A percentile compares a stretch with the other conserved stretches of the same genome.
Evolutionary conservation across 2,329 filamentous ascomycete species (phyloP).

Genomic region (Penicillium sp.): DNA sequence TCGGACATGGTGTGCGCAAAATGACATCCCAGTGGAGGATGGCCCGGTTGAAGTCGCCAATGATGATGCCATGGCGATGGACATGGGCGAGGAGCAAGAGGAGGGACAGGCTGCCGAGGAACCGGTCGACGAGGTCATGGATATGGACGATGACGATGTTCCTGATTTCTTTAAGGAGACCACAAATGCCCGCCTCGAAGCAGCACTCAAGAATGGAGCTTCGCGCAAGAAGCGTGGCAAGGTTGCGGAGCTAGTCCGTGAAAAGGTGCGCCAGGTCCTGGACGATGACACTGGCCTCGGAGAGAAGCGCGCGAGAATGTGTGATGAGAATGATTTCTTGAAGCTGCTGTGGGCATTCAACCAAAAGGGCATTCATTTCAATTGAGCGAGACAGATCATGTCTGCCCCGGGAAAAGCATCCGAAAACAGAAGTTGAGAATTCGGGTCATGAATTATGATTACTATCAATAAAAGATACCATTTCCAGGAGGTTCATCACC

Average conservation of each 20-base stretch:
- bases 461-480: conserved; percentile 30
- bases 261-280: conserved; percentile 78
- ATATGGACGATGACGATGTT: conserved; percentile 53
- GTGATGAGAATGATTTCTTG: conserved; percentile 87
- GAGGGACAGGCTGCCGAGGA: conserved; percentile 31
- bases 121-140: conserved; percentile 46
- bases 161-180: conserved; percentile 74
- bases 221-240: conserved; percentile 66
- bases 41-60: conserved; percentile 36
- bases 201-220: conserved; percentile 43
- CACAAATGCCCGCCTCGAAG: conserved; percentile 25
- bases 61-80: conserved; percentile 32
- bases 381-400: conserved; percentile 36
- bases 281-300: conserved; percentile 70
- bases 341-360: conserved; percentile 76
- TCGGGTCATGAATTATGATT: conserved; percentile 28
- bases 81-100: conserved; percentile 24
- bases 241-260: conserved; percentile 69
- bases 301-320: conserved; percentile 73
- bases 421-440: conserved; percentile 10
- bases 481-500: conserved; percentile 29
- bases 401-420: conserved; percentile 6
- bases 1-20: conserved; percentile 78
- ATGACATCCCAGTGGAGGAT: conserved; percentile 70
- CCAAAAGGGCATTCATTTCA: conserved; percentile 86